phyloP scores from a whole-genome alignment of 164 flowering plant genomes.

The Sedum album region DNA sequence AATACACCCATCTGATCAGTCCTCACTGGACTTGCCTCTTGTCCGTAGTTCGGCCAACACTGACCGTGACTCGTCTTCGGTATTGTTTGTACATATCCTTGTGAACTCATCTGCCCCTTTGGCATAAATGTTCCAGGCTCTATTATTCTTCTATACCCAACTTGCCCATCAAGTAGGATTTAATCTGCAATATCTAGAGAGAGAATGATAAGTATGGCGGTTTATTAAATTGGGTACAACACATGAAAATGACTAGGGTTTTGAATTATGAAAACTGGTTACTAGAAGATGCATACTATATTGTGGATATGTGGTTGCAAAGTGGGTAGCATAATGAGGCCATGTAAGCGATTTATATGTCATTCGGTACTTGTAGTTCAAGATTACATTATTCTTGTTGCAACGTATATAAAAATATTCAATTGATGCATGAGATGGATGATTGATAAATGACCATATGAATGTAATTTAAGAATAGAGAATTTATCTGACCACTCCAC shows the following conservation, averaged over 20 bases:
- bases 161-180: conserved; percentile 1
- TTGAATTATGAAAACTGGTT: background rate
- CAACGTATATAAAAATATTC: too few species aligned
- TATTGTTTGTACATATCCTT: background rate
- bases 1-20: background rate
- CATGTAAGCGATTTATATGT: background rate
- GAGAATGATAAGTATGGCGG: background rate
- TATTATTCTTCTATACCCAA: background rate
- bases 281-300: background rate
- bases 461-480: too few species aligned
- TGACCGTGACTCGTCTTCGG: background rate
- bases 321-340: background rate
- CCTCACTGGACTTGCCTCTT: background rate
- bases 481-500: too few species aligned
- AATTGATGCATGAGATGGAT: too few species aligned
- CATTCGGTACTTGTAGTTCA: background rate
- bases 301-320: background rate
- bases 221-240: background rate
- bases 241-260: background rate
- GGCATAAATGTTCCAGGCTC: conserved; percentile 1
- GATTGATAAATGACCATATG: too few species aligned
- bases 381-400: too few species aligned
- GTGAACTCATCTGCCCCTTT: background rate
- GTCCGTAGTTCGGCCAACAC: conserved; percentile 6
- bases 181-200: background rate